Evolutionary conservation across 176 grass and related monocot genomes (phyloP), one percentile per base, ranked within the genome.

Genomic region (Metroxylon sagu): DNA sequence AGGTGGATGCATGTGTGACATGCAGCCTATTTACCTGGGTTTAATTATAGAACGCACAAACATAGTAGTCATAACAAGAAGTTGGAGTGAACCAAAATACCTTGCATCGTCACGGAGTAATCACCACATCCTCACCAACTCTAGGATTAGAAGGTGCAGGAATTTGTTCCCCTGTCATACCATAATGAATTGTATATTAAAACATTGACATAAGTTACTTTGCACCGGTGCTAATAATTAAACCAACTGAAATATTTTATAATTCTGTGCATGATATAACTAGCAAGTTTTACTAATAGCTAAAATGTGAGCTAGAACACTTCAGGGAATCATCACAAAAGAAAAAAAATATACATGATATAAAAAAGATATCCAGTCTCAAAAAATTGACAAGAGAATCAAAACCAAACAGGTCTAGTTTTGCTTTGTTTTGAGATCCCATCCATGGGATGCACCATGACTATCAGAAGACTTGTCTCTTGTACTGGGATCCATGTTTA

Each of bases 341-440:
- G 55, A 43, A 76, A 68, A 7, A 19, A 57, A 65, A 27, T 72
- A 67, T 14, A 18, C 60, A 62, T 5, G 16, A 39, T 48, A 43
- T 43, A 43, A 14, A 43, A 10, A 2, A 43, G 10, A 43, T 43
- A 10, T 10, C 5, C 7, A 14, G 93, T 71, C 93, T 87, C 81
- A 98, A 78, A 74, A 92, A 92, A 79, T 98, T 98, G 61, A 98
- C 93, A 80, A 98, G 93, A 74, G 93, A 98, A 29, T 98, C 92
- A 66, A 97, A 98, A 68, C 93, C 93, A 75, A 98, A 98, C 64
- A 98, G 82, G 59, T 98, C 93, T 68, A 98, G 69, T 68, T 98
- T 98, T 60, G 93, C 92, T 65, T 98, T 84, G 17, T 58, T 80
- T 56, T 88, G 80, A 79, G 83, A 83, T 75, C 21, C 21, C 21